Evolutionary conservation across 179 eudicot genomes (phyloP).

Genomic region (Dionaea muscipula): DNA sequence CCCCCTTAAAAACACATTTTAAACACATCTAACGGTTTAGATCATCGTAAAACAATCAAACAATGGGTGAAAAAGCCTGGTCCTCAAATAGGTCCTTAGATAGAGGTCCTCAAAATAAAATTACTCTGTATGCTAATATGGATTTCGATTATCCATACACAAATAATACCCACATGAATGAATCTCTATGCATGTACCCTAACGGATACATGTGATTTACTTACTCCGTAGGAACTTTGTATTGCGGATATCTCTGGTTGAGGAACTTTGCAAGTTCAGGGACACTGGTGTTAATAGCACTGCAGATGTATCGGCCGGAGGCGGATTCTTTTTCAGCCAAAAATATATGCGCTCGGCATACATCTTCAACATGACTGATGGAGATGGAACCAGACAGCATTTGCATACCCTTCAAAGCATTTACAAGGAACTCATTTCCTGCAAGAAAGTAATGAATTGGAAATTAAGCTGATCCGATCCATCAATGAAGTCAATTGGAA

Average conservation of each 20-base stretch:
- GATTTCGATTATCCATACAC: too few relatives aligned
- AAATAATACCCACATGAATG: too few relatives aligned
- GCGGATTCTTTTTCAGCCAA: slow-evolving; percentile 63
- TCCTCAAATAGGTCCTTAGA: too few relatives aligned
- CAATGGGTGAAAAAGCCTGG: too few relatives aligned
- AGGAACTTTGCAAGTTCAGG: slow-evolving; percentile 50
- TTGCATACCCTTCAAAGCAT: slow-evolving; percentile 56
- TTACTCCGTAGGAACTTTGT: slow-evolving; percentile 54
- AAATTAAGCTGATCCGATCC: not conserved
- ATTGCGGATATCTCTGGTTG: slow-evolving; percentile 41
- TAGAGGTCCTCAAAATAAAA: too few relatives aligned
- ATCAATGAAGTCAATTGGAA: not conserved
- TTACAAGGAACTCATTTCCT: slow-evolving; percentile 49
- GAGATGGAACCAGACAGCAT: slow-evolving; percentile 58
- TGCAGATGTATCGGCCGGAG: slow-evolving; percentile 59
- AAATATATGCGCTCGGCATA: slow-evolving; percentile 53
- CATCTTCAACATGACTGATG: slow-evolving; percentile 59
- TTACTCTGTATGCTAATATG: too few relatives aligned
- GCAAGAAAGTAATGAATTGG: not conserved
- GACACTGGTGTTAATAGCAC: slow-evolving; percentile 49
- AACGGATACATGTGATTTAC: too few relatives aligned
- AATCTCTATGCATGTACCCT: too few relatives aligned
- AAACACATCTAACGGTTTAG: too few relatives aligned
- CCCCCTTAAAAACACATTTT: too few relatives aligned
- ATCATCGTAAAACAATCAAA: too few relatives aligned